Base-by-base conservation (phyloP, 2,329 filamentous ascomycete genomes). In the Truncatella angustata region DNA sequence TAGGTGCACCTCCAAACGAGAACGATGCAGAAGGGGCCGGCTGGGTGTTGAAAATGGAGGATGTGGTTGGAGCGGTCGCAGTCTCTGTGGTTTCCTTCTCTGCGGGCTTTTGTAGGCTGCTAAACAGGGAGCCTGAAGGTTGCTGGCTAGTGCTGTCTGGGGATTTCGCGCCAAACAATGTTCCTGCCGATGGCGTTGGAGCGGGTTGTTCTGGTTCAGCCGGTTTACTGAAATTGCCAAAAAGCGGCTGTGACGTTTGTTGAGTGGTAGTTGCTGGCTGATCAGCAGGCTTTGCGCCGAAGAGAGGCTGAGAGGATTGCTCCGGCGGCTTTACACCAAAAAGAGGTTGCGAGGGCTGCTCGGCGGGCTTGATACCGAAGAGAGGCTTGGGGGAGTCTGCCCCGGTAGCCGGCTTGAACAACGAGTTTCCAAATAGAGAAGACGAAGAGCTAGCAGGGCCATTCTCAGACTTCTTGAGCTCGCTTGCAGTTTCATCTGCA, bases 401-500 rank as follows among this genome's bases (percentile, higher is more conserved):
- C 28, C 32, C 14, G 11, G 20, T 16, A 10, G 47, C 14, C 11
- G 47, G 32, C 18, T 40, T 50, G 35, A 35, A 24, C 11, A 26
- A 26, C 7, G 36, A 26, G 20, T 36, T 47, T 10, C 32, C 46
- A 26, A 49, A 49, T 7, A 50, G 20, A 7, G 36, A 32, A 5
- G 47, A 35, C 9, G 47, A 28, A 20, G 28, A 24, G 26, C 6
- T 50, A 18, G 53, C 66, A n/a, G 65, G 54, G 7, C 64, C 53
- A 50, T 64, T 49, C n/a, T 62, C 59, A 7, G 64, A 44, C 23
- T 70, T 66, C 16, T 60, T 50, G 23, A 67, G 60, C 51, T 71
- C 71, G 37, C 53, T 55, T 28, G 54, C 47, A 11, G 56, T 21
- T 26, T 54, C 26, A 18, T 50, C 36, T 50, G 35, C 10, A 10